Base-by-base conservation (phyloP, 75 land plant species). In the Adiantum capillusveneris region DNA sequence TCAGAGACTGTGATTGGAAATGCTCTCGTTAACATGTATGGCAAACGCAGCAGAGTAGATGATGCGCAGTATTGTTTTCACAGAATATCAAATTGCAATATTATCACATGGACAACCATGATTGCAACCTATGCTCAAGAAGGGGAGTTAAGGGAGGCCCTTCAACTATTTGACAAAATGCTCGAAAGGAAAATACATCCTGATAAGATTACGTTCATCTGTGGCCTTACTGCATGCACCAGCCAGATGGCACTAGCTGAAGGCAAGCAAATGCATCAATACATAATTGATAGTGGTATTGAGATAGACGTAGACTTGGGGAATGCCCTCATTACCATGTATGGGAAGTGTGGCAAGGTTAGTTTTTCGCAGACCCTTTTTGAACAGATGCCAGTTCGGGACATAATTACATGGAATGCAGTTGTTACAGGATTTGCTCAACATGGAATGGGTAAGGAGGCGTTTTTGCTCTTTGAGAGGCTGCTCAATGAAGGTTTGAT, bases 131-230 rank as follows among this genome's bases (percentile, higher is more conserved):
- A 58, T 60, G 24, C 30, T 44, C 64, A 57, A 26, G 6, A 59
- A 58, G 62, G 50, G 11, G 43, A 19, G 6, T 42, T 64, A 1
- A 46, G 18, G 36, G 36, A 48, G 31, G 79, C 79, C 9, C 58
- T 81, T 11, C 18, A 28, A 25, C 31, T 73, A 1, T 66, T 81
- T 51, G 24, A 69, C 20, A 44, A 44, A 56, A 76, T 81, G 79
- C 57, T 62, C 53, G 64, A 65, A 16, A 64, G 44, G 42, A 72
- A 72, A 1, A 48, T 56, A 1, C 28, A 1, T 7, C 78, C 81
- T 6, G 70, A 81, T 46, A 64, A 74, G 29, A 71, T 81, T 31
- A 73, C 76, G n/a, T 73, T 81, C 48, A 48, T 76, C 36, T 63
- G 69, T 29, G 66, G 71, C 29, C 31, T 81, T 12, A 65, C 25